Conservation (phyloP, 768 basidiomycete species). For the Nevesoporus exiguus region DNA sequence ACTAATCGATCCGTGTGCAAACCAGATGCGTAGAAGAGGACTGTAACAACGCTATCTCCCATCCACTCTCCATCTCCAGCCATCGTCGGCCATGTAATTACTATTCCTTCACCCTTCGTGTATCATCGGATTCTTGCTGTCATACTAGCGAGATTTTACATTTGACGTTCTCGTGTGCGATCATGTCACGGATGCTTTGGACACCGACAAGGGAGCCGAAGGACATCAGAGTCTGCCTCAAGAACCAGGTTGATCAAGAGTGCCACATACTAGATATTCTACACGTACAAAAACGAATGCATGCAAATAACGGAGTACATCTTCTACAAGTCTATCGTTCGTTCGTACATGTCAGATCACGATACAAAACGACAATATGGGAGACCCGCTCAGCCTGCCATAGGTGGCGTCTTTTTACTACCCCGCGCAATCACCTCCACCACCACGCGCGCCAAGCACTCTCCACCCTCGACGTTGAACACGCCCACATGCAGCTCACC, state of each 20-base stretch:
- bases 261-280: conserved; percentile 6
- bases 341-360: conserved; percentile 6
- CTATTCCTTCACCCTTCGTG: conserved; percentile 11
- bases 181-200: neutral
- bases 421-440: conserved; percentile 51
- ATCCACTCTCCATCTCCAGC: conserved; percentile 14
- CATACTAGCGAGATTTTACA: neutral
- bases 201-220: too few relatives aligned
- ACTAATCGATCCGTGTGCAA: neutral
- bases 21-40: conserved; percentile 17
- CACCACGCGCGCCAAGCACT: conserved; percentile 51
- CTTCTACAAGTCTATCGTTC: conserved; percentile 8
- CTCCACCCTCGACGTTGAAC: conserved; percentile 46
- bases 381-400: conserved; percentile 28
- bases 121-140: conserved; percentile 15
- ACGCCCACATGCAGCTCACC: conserved; percentile 56
- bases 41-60: conserved; percentile 25
- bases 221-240: neutral
- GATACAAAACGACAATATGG: conserved; percentile 11
- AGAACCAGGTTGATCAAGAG: conserved; percentile 1
- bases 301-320: conserved; percentile 15
- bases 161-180: neutral
- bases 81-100: conserved; percentile 25
- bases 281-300: conserved; percentile 22
- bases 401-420: conserved; percentile 22